Evolutionary conservation across 1,284 basidiomycete species (phyloP).

Genomic region (Ceratorhiza oryzae-sativae): DNA sequence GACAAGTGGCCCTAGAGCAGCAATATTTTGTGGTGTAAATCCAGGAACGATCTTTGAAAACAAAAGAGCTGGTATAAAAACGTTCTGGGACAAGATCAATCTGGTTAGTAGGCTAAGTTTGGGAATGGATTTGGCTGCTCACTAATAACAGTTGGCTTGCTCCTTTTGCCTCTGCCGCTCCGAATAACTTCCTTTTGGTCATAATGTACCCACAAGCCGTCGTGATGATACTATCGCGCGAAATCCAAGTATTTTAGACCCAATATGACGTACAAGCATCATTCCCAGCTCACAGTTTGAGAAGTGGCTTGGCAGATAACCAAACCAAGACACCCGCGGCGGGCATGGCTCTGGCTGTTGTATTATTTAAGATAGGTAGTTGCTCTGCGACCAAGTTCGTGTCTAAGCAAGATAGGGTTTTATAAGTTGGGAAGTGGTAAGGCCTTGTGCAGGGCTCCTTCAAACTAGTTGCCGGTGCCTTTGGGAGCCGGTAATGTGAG

Average conservation of each 20-base stretch:
- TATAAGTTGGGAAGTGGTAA: background rate
- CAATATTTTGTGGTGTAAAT: slow-evolving; percentile 69
- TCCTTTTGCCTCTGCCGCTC: slow-evolving; percentile 63
- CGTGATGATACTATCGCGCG: slow-evolving; percentile 57
- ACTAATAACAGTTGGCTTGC: slow-evolving; percentile 67
- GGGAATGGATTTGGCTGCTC: slow-evolving; percentile 40
- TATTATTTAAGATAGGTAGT: no score
- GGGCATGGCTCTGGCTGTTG: slow-evolving; percentile 40
- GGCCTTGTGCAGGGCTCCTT: no score
- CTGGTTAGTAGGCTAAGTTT: background rate
- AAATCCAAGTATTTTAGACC: background rate
- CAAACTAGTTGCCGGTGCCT: no score
- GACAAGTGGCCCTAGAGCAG: slow-evolving; percentile 66
- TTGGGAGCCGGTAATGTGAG: no score
- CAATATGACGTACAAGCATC: background rate
- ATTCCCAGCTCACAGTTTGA: slow-evolving; percentile 60
- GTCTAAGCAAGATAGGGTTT: background rate
- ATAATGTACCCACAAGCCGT: slow-evolving; percentile 62
- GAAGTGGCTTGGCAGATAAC: slow-evolving; percentile 65
- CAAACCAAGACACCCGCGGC: slow-evolving; percentile 58
- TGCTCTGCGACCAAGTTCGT: no score
- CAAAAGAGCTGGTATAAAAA: slow-evolving; percentile 72
- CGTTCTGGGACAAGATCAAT: slow-evolving; percentile 56
- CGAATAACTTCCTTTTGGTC: slow-evolving; percentile 68
- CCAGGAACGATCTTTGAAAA: slow-evolving; percentile 81